Conservation (phyloP, 192 early-diverging fungal genomes). For the Backusella liffmaniae region DNA sequence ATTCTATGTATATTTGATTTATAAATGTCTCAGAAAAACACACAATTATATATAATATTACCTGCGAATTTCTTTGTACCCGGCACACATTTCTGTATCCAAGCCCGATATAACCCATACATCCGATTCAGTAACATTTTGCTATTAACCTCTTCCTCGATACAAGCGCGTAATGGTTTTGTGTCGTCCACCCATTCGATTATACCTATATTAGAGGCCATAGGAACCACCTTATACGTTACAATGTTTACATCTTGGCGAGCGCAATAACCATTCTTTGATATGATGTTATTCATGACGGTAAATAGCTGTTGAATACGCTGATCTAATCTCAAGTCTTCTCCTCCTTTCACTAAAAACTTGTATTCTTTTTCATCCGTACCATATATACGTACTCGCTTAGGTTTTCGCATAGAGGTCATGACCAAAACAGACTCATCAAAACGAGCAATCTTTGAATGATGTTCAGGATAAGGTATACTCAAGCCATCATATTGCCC, state of each 20-base stretch:
- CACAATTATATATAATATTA: conserved; percentile 8
- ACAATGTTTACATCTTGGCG: conserved; percentile 55
- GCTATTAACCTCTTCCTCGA: conserved; percentile 47
- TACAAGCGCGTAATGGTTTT: conserved; percentile 60
- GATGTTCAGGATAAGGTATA: conserved; percentile 53
- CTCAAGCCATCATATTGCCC: conserved; percentile 65
- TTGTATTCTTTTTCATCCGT: conserved; percentile 72
- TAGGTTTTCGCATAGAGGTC: conserved; percentile 71
- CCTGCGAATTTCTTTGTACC: conserved; percentile 48
- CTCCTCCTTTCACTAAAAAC: conserved; percentile 84
- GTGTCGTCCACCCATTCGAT: conserved; percentile 81
- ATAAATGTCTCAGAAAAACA: too few relatives aligned
- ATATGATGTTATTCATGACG: conserved; percentile 75
- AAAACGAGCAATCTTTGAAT: conserved; percentile 64
- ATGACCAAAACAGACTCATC: conserved; percentile 62
- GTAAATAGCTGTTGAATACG: conserved; percentile 74
- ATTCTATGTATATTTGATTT: conserved; percentile 30
- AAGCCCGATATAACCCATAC: conserved; percentile 45
- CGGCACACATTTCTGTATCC: conserved; percentile 34
- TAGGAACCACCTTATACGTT: conserved; percentile 73
- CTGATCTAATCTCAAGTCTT: conserved; percentile 78
- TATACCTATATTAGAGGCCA: conserved; percentile 62
- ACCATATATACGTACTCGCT: conserved; percentile 65
- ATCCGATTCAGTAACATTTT: conserved; percentile 42
- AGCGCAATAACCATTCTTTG: conserved; percentile 49